Base-by-base conservation (phyloP, 2,329 filamentous ascomycete genomes). In the Claviceps arundinis region DNA sequence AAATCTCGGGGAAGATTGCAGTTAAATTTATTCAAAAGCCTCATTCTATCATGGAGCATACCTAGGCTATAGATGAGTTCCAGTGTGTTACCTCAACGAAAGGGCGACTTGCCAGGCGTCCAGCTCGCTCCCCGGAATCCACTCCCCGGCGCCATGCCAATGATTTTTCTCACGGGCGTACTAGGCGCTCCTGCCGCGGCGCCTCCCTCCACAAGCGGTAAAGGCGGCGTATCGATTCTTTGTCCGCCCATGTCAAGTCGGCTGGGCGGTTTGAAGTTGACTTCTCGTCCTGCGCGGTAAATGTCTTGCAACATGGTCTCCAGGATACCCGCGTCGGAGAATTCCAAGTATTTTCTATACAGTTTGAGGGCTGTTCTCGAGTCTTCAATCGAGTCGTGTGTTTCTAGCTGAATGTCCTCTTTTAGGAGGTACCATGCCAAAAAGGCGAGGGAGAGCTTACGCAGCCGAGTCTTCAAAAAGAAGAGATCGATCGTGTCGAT, bases 301-400 rank as follows among this genome's bases (percentile, higher is more conserved):
- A 97, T 88, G 60, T 95, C 89, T 63, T 89, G 82, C 47, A 97
- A 76, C 73, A 93, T 93, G 38, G 81, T 74, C 60, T 93, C 84
- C 50, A 95, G 71, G 4, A 95, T 82, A 0, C 90, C 91, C 0
- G 88, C 89, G 58, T 94, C 89, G 50, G 85, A 75, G 61, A 87
- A 97, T 69, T 97, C 90, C 56, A 88, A 77, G 67, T 89, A 96
- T 66, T 95, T 96, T 45, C 85, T 79, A 62, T 84, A 98, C 8
- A 98, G 74, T 64, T 89, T 87, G 42, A 97, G 74, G 0, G 94
- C 93, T 42, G 91, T 96, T 26, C 86, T 79, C 0, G 93, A 90
- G 65, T 98, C 93, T 67, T 97, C 93, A 59, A 98, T 94, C 11
- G 85, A 91, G 68, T 98, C 93, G 68, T 98, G 94, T 6, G 84